Conservation (phyloP, 140 eudicot species). For the Stevia rebaudiana region DNA sequence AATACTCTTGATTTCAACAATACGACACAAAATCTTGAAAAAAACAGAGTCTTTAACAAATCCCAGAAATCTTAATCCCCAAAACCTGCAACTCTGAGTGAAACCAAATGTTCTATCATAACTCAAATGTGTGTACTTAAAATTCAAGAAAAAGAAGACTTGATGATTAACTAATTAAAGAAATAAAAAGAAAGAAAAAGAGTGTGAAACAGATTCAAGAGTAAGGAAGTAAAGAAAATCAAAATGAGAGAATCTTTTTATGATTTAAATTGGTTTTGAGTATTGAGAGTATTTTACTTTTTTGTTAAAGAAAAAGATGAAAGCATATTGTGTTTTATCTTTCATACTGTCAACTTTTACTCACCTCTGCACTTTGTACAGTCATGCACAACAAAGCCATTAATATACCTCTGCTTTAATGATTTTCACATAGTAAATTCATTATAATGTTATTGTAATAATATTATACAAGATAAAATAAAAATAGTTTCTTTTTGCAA, state of each 20-base stretch:
- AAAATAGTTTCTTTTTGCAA: constrained; percentile 1
- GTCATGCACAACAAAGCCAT: constrained; percentile 9
- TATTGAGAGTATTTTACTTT: constrained; percentile 9
- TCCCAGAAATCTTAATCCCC: background rate
- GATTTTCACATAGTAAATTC: too few species aligned
- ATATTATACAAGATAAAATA: too few species aligned
- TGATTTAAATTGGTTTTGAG: constrained; percentile 19
- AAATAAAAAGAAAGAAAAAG: too few species aligned
- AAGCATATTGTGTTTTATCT: too few species aligned
- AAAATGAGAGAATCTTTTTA: constrained; percentile 28
- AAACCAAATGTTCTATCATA: too few species aligned
- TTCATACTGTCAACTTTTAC: constrained; percentile 27
- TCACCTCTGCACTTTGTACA: constrained; percentile 36
- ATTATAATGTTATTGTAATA: too few species aligned
- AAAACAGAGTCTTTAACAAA: background rate
- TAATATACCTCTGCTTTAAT: background rate
- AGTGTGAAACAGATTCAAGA: constrained; percentile 36
- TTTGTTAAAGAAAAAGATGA: constrained; percentile 19
- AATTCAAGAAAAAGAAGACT: background rate
- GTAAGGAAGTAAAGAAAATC: too few species aligned
- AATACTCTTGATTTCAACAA: constrained; percentile 20
- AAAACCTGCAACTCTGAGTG: constrained; percentile 35
- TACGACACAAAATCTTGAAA: constrained; percentile 21
- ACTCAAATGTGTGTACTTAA: too few species aligned
- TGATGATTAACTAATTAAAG: constrained; percentile 10